A percentile compares a stretch with the other conserved stretches of the same genome.
Conservation (phyloP, 2,329 filamentous ascomycete species). For the Rutstroemia sp. region DNA sequence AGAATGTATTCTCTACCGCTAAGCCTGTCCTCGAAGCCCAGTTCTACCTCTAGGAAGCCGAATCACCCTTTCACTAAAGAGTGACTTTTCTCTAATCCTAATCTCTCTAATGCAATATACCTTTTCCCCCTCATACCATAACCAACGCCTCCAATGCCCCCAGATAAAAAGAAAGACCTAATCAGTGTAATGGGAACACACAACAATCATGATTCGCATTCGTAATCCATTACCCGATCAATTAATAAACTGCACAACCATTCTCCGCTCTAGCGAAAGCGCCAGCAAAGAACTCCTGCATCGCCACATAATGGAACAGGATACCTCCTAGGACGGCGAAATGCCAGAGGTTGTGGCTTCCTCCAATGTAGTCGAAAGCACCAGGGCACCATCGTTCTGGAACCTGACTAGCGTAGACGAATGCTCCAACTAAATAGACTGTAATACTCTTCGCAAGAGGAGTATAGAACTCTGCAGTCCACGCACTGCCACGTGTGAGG, state of each 20-base stretch:
- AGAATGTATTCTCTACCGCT: too few relatives aligned
- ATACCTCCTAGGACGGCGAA: slow-evolving; percentile 90
- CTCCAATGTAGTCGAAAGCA: slow-evolving; percentile 89
- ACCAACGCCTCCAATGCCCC: background rate
- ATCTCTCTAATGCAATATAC: too few relatives aligned
- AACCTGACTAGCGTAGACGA: slow-evolving; percentile 84
- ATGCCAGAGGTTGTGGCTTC: slow-evolving; percentile 97
- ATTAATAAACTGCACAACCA: slow-evolving; percentile 25
- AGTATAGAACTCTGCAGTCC: slow-evolving; percentile 85
- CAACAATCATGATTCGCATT: background rate
- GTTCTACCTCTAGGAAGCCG: too few relatives aligned
- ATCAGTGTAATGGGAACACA: background rate
- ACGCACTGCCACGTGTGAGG: slow-evolving; percentile 66
- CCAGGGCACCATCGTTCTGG: slow-evolving; percentile 92
- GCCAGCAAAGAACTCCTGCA: slow-evolving; percentile 86
- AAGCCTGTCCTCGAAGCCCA: too few relatives aligned
- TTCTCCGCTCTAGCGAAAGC: slow-evolving; percentile 59
- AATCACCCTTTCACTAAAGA: too few relatives aligned
- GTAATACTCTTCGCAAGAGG: slow-evolving; percentile 76
- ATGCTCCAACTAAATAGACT: slow-evolving; percentile 79
- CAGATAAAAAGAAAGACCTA: background rate
- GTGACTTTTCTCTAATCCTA: too few relatives aligned
- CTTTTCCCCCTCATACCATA: too few relatives aligned
- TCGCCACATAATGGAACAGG: slow-evolving; percentile 91
- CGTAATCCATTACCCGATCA: background rate